Evolutionary conservation across 768 basidiomycete species (phyloP).

Genomic region (Tulasnella sp.): DNA sequence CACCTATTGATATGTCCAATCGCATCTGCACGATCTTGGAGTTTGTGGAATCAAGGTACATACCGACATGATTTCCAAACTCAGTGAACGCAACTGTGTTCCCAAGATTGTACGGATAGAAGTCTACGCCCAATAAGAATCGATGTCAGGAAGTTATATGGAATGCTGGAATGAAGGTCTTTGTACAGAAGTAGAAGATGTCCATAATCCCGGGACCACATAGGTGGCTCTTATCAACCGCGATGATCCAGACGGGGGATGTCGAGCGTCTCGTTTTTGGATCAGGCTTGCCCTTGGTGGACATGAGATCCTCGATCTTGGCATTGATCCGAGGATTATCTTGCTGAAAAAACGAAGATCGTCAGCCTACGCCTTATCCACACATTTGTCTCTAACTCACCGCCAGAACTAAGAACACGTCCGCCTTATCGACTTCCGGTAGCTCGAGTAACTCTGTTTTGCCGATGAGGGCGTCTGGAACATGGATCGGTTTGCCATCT

Average conservation of each 20-base stretch:
- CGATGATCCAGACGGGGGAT: conserved; percentile 3
- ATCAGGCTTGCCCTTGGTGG: conserved; percentile 10
- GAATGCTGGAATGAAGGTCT: background rate
- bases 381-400: background rate
- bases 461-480: conserved; percentile 5
- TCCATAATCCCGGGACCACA: conserved; percentile 5
- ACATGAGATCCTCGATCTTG: conserved; percentile 1
- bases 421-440: background rate
- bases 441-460: background rate
- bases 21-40: no score
- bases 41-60: background rate
- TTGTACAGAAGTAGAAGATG: conserved; percentile 14
- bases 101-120: conserved; percentile 16
- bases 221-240: conserved; percentile 5
- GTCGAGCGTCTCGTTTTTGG: background rate
- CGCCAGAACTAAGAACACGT: conserved; percentile 1
- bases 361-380: background rate
- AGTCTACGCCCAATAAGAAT: background rate
- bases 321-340: conserved; percentile 11
- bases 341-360: background rate
- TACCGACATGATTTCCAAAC: conserved; percentile 14
- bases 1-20: background rate
- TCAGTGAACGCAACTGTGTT: background rate
- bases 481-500: background rate
- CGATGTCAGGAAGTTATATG: background rate